Evolutionary conservation across 129 eudicot species (phyloP), one percentile per base, ranked within the genome.

Genomic region (Chrysanthemum seticuspe): DNA sequence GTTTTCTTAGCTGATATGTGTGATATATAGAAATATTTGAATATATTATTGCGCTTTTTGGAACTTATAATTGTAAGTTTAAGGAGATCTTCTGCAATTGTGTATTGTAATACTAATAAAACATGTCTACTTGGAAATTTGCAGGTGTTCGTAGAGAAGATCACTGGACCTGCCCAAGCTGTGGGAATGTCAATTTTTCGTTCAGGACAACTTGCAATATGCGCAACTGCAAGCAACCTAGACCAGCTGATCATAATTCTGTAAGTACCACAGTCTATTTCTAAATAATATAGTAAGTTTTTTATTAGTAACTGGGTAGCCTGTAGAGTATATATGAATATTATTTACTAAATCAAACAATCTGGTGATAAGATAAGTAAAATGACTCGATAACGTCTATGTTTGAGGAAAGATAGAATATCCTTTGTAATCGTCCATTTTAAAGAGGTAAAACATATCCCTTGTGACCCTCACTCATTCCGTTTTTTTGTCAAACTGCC

Each of bases 91-190:
- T n/a, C 27, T 61, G 16, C 15, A 36, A 5, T 61, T 49, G 48
- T 14, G 47, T 59, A 1, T 47, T 67, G 7, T 21, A 40, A 4
- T 67, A 50, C 0, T 50, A 6, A 6, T 14, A 27, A n/a, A 13
- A 52, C 57, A 50, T 51, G 70, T 15, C 23, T 59, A 6, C n/a
- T 53, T 49, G 12, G 45, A 31, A 68, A 76, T 59, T 40, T 77
- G 15, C 80, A 91, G 97, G 97, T 76, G 95, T 89, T 19, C 91
- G 95, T 29, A 85, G 97, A 79, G 97, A 91, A 74, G 97, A 91
- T 82, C 95, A 91, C 74, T 91, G 97, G 97, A 91, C 91, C 68
- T 91, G 97, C 68, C 91, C 97, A 45, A 83, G 92, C 73, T 91
- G 97, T 76, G 97, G 95, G 68, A 91, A 91, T 82, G 95, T 91